Evolutionary conservation across 2,329 filamentous ascomycete genomes (phyloP).

Genomic region (Fusarium euwallaceae): DNA sequence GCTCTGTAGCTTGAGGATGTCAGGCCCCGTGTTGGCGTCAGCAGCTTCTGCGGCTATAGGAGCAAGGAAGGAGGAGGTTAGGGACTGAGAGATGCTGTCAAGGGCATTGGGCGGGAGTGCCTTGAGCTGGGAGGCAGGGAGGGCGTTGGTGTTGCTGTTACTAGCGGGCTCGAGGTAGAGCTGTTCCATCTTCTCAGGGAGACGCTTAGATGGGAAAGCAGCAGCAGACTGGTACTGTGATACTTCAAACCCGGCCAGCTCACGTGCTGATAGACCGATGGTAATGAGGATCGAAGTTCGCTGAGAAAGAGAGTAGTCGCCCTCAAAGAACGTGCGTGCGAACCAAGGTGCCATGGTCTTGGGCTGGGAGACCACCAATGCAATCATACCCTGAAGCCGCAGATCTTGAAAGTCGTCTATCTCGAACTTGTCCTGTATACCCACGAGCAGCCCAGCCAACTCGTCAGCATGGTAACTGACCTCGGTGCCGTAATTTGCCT

Average conservation of each 20-base stretch:
- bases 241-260: slow-evolving; percentile 82
- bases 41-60: slow-evolving; percentile 87
- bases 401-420: slow-evolving; percentile 82
- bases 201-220: slow-evolving; percentile 83
- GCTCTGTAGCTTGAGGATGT: slow-evolving; percentile 87
- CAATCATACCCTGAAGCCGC: slow-evolving; percentile 84
- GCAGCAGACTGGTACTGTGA: slow-evolving; percentile 64
- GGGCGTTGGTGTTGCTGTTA: slow-evolving; percentile 22
- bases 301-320: slow-evolving; percentile 90
- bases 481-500: slow-evolving; percentile 89
- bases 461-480: slow-evolving; percentile 87
- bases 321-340: slow-evolving; percentile 86
- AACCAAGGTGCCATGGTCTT: slow-evolving; percentile 86
- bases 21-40: slow-evolving; percentile 82
- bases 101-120: slow-evolving; percentile 71
- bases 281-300: slow-evolving; percentile 85
- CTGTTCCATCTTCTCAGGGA: slow-evolving; percentile 80
- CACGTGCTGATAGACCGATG: slow-evolving; percentile 84
- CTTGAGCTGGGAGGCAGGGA: slow-evolving; percentile 58
- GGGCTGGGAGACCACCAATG: slow-evolving; percentile 82
- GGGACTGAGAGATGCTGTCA: slow-evolving; percentile 73
- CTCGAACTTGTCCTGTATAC: slow-evolving; percentile 88
- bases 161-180: slow-evolving; percentile 68
- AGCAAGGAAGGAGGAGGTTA: slow-evolving; percentile 80
- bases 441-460: slow-evolving; percentile 80